Evolutionary conservation across 129 eudicot genomes (phyloP).

Genomic region (Apium graveolens): DNA sequence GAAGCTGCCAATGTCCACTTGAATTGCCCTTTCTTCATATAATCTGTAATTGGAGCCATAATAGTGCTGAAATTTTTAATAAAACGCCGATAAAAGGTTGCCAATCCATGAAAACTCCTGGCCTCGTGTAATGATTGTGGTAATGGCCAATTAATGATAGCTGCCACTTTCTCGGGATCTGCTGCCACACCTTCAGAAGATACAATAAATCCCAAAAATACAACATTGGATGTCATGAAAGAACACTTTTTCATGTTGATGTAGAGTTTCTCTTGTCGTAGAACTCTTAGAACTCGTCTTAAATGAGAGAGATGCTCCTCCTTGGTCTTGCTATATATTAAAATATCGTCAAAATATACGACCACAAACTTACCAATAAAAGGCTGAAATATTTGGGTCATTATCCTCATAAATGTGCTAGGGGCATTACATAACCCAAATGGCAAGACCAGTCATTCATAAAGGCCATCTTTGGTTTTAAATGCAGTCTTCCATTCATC

Average conservation of each 20-base stretch:
- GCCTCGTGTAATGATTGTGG: neutral
- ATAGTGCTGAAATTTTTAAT: conserved; percentile 15
- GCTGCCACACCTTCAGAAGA: neutral
- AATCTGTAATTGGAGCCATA: conserved; percentile 5
- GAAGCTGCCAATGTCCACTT: neutral
- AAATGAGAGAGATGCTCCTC: neutral
- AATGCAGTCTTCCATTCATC: neutral
- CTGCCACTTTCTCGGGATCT: neutral
- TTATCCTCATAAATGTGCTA: neutral
- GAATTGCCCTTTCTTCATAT: neutral
- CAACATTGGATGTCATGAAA: too few species aligned
- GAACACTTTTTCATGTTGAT: too few species aligned
- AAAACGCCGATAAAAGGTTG: conserved; percentile 5
- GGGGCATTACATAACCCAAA: neutral
- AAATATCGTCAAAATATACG: conserved; percentile 20
- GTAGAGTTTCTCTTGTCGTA: neutral
- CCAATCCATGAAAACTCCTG: conserved; percentile 17
- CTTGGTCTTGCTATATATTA: neutral
- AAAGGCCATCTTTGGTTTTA: neutral
- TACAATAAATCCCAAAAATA: too few species aligned
- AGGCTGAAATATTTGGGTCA: too few species aligned
- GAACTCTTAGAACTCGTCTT: neutral
- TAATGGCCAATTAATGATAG: neutral
- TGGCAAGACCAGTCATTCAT: neutral
- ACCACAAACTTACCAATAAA: too few species aligned